Percentiles rank a stretch among this genome's conserved stretches.
These are phyloP conservation scores for Entophlyctis luteolus DNA, from an alignment of 192 early-diverging fungal genomes.

Conservation along the genomic window DNA sequence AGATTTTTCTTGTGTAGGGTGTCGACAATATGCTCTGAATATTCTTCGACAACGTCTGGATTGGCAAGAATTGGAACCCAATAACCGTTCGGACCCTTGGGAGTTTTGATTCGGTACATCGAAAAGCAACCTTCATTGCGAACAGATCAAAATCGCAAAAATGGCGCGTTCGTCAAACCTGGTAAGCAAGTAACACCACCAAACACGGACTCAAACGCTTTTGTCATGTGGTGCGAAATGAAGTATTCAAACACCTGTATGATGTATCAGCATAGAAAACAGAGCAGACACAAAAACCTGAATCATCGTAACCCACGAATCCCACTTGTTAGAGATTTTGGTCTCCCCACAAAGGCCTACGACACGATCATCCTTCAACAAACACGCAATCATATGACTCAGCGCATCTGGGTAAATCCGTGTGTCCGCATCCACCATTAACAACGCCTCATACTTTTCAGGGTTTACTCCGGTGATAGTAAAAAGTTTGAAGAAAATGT, in stretches of 20 bases:
- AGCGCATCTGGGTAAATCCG: constrained; percentile 46
- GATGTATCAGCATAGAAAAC: too few relatives aligned
- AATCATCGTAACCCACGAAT: constrained; percentile 86
- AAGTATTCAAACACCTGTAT: constrained; percentile 94
- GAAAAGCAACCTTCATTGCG: constrained; percentile 93
- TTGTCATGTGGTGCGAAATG: constrained; percentile 91
- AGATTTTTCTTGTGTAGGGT: constrained; percentile 90
- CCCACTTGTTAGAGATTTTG: constrained; percentile 86
- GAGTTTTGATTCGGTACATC: constrained; percentile 89
- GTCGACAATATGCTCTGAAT: constrained; percentile 54
- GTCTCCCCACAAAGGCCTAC: constrained; percentile 94
- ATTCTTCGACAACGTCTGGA: constrained; percentile 74
- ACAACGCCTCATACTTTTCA: constrained; percentile 59
- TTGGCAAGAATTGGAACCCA: constrained; percentile 81
- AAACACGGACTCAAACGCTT: constrained; percentile 94
- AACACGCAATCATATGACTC: constrained; percentile 49
- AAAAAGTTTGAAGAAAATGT: constrained; percentile 83
- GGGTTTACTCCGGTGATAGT: constrained; percentile 77
- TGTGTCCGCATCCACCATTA: constrained; percentile 89
- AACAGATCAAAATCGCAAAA: constrained; percentile 40
- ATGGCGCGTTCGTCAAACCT: constrained; percentile 62
- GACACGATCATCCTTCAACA: constrained; percentile 79
- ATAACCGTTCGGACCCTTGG: constrained; percentile 34
- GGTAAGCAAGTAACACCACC: constrained; percentile 95
- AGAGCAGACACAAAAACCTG: constrained; percentile 46